A percentile compares a stretch with the other conserved stretches of the same genome.
Conservation (phyloP, 352 stramenopile species). For the Pythium pyrilobum region DNA sequence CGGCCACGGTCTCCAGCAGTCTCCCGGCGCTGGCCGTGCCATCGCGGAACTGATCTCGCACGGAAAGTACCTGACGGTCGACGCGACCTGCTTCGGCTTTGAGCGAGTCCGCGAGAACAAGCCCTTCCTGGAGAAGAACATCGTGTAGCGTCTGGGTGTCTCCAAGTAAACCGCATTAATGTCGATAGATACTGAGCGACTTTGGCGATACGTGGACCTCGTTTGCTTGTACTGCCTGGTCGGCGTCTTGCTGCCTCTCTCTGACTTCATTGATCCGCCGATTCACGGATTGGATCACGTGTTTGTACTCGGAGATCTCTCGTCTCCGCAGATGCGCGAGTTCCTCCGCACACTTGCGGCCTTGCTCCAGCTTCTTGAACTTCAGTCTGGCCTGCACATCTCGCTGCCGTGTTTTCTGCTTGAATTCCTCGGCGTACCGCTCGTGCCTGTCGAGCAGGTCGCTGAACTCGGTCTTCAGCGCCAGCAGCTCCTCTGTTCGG, state of each 20-base stretch:
- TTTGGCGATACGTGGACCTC: constrained; percentile 14
- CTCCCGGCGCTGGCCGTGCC: constrained; percentile 62
- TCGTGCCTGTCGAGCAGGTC: constrained; percentile 57
- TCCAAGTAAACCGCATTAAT: too few species aligned
- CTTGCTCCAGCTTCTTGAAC: constrained; percentile 32
- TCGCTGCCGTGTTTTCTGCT: constrained; percentile 31
- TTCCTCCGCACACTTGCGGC: constrained; percentile 46
- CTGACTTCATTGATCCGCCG: constrained; percentile 48
- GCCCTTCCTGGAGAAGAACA: constrained; percentile 68
- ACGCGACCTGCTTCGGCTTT: constrained; percentile 65
- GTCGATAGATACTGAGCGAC: constrained; percentile 63
- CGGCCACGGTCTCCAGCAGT: constrained; percentile 77
- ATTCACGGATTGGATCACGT: constrained; percentile 61
- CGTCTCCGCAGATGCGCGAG: constrained; percentile 39
- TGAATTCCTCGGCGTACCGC: constrained; percentile 29
- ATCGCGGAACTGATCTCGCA: constrained; percentile 73
- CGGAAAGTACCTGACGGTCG: constrained; percentile 66
- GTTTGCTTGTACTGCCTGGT: background rate
- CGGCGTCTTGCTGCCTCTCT: constrained; percentile 17
- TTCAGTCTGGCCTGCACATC: constrained; percentile 28
- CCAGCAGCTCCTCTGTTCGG: constrained; percentile 41
- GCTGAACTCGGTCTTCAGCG: constrained; percentile 58
- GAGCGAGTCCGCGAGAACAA: constrained; percentile 64
- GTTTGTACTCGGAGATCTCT: constrained; percentile 56
- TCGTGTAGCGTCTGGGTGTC: constrained; percentile 41